A percentile compares a stretch with the other conserved stretches of the same genome.
phyloP scores from a whole-genome alignment of 257 asterid species.

The Solanum chaucha region DNA sequence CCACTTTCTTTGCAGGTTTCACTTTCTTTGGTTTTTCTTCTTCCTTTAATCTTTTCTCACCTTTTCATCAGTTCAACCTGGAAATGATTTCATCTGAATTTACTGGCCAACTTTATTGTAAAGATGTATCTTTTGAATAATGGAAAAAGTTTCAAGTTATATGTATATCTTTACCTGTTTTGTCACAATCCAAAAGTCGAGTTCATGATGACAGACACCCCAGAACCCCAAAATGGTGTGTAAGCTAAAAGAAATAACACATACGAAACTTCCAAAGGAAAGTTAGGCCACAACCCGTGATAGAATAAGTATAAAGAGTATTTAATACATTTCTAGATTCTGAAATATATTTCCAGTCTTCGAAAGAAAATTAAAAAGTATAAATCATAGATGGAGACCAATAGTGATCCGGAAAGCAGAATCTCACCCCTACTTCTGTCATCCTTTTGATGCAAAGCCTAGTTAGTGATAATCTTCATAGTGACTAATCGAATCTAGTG shows the following conservation, averaged over 20 bases:
- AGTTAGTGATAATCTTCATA: not conserved
- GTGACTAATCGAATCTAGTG: not conserved
- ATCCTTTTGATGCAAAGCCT: not conserved
- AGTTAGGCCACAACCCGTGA: not conserved
- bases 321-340: too few species aligned
- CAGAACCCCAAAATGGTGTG: not conserved
- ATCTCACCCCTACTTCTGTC: too few species aligned
- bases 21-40: not conserved
- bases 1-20: constrained; percentile 82
- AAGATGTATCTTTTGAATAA: not conserved
- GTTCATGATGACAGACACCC: not conserved
- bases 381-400: not conserved
- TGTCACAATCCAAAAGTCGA: too few species aligned
- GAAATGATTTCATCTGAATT: not conserved
- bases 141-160: not conserved
- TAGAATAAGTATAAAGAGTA: too few species aligned
- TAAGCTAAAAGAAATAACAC: not conserved
- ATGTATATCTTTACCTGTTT: too few species aligned
- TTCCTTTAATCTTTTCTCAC: not conserved
- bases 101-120: not conserved
- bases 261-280: too few species aligned
- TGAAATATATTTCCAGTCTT: too few species aligned
- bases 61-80: not conserved
- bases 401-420: too few species aligned
- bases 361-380: too few species aligned